Conservation (phyloP, 345 rosid genomes). For the Lepidium aucheri region DNA sequence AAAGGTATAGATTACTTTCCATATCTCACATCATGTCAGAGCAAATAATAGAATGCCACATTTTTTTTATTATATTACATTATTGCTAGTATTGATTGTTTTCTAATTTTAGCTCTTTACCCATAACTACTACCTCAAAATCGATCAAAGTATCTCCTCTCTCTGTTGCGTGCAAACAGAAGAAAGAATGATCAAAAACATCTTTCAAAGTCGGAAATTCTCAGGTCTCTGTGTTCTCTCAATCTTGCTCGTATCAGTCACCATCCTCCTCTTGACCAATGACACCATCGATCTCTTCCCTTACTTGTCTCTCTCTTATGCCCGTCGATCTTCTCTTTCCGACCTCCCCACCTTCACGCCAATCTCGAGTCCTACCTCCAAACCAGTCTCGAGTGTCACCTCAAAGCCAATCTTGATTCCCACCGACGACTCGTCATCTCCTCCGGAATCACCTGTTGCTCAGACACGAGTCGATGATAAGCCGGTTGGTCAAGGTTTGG, state of each 20-base stretch:
- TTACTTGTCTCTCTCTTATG: constrained; percentile 32
- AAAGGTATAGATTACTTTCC: constrained; percentile 6
- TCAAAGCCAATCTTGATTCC: neutral
- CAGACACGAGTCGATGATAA: neutral
- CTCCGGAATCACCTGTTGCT: neutral
- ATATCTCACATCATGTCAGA: neutral
- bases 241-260: constrained; percentile 33
- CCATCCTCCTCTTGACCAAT: constrained; percentile 35
- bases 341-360: constrained; percentile 9
- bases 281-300: constrained; percentile 27
- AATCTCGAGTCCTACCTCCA: neutral
- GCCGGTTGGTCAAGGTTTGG: constrained; percentile 7
- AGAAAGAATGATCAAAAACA: constrained; percentile 18
- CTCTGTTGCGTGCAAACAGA: neutral
- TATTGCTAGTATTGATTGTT: neutral
- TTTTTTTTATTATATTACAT: neutral
- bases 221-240: constrained; percentile 36
- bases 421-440: neutral
- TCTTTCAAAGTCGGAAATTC: constrained; percentile 26
- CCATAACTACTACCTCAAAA: neutral
- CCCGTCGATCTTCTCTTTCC: constrained; percentile 32
- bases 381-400: too few relatives aligned
- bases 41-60: constrained; percentile 1
- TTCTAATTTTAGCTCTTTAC: constrained; percentile 16
- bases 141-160: constrained; percentile 18